Evolutionary conservation across 805 yeast species (phyloP).

Genomic region (Sugiyamaella floridensis): DNA sequence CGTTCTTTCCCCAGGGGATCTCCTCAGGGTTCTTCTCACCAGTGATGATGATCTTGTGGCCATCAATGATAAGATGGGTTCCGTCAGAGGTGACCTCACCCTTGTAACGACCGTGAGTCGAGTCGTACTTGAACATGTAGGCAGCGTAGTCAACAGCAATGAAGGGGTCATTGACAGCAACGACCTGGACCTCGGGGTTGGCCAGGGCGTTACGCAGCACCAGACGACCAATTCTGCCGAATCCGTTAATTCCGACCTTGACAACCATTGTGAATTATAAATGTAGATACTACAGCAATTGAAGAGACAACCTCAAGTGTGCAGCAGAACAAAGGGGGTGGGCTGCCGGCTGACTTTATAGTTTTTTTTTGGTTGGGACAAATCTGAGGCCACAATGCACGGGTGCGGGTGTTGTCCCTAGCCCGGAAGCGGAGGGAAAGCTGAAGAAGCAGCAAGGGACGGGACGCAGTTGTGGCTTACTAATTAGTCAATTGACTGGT

Average conservation of each 20-base stretch:
- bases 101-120: conserved; percentile 80
- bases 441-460: too few relatives aligned
- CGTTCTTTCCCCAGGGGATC: conserved; percentile 81
- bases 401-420: not conserved
- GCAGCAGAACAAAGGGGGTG: not conserved
- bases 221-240: conserved; percentile 91
- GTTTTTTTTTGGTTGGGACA: not conserved
- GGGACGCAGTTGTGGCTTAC: too few relatives aligned
- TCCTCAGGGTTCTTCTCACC: conserved; percentile 79
- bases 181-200: conserved; percentile 71
- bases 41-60: conserved; percentile 57
- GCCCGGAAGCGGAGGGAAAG: not conserved
- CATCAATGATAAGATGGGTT: conserved; percentile 59
- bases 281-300: not conserved
- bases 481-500: too few relatives aligned
- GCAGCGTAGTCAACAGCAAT: conserved; percentile 87
- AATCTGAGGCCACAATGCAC: not conserved
- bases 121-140: conserved; percentile 92
- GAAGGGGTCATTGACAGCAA: conserved; percentile 89
- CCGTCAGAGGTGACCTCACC: conserved; percentile 59
- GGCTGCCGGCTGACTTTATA: not conserved
- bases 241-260: conserved; percentile 86
- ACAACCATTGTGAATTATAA: conserved; percentile 15
- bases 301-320: not conserved
- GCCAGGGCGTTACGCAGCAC: conserved; percentile 72